Percentiles rank a stretch among this genome's conserved stretches.
phyloP scores from a whole-genome alignment of 148 eudicot genomes.

The Cornus suecica region DNA sequence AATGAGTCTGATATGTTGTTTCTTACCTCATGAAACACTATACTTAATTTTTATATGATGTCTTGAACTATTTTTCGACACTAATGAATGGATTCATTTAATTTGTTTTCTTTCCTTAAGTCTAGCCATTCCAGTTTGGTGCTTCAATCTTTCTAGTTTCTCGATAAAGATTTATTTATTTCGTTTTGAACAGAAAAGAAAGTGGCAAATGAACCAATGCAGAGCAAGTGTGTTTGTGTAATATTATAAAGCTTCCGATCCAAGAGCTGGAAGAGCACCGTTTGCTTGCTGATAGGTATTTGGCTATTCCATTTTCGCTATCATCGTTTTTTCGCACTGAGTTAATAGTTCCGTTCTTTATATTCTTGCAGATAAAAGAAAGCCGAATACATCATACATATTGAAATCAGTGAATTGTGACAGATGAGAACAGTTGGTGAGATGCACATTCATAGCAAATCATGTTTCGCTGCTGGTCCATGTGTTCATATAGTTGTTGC shows the following conservation, averaged over 20 bases:
- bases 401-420: slow-evolving; percentile 5
- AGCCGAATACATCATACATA: slow-evolving; percentile 11
- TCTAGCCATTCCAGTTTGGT: background rate
- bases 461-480: slow-evolving; percentile 13
- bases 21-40: background rate
- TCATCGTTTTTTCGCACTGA: background rate
- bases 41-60: background rate
- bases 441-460: slow-evolving; percentile 7
- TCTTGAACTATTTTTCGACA: background rate
- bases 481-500: slow-evolving; percentile 15
- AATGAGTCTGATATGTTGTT: background rate
- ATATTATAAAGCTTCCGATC: slow-evolving; percentile 40
- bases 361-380: slow-evolving; percentile 11
- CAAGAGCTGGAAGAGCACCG: slow-evolving; percentile 6
- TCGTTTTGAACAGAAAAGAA: slow-evolving; percentile 42
- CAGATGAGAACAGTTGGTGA: slow-evolving; percentile 16
- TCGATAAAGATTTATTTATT: too few relatives aligned
- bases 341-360: background rate
- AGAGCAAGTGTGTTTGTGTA: slow-evolving; percentile 39
- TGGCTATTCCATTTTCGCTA: background rate
- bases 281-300: slow-evolving; percentile 14
- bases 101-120: background rate
- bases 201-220: slow-evolving; percentile 26
- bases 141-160: background rate
- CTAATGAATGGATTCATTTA: background rate